Evolutionary conservation across 192 early-diverging fungal species (phyloP).

Genomic region (Backusella luteola): DNA sequence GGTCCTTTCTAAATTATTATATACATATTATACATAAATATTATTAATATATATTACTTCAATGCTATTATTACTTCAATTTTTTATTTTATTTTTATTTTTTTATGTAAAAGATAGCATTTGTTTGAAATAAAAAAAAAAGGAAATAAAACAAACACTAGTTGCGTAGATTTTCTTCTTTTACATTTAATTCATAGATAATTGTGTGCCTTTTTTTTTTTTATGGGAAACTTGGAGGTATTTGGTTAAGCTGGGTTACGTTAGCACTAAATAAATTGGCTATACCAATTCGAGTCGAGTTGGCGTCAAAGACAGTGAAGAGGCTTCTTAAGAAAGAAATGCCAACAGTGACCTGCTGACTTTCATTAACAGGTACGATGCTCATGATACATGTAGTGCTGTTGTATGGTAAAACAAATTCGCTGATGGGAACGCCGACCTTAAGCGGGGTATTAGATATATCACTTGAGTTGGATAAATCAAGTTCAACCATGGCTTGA

Average conservation of each 20-base stretch:
- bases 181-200: neutral
- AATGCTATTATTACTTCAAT: neutral
- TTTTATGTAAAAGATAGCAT: neutral
- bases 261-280: neutral
- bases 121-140: neutral
- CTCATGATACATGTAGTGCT: neutral
- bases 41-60: neutral
- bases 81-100: neutral
- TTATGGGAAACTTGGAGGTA: neutral
- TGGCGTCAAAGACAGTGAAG: constrained; percentile 1
- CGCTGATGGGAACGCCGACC: neutral
- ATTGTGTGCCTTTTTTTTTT: neutral
- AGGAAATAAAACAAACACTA: neutral
- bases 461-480: neutral
- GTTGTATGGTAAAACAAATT: constrained; percentile 1
- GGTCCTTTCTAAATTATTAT: neutral
- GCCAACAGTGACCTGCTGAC: neutral
- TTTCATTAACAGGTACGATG: neutral
- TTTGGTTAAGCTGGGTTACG: neutral
- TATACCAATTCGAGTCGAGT: neutral
- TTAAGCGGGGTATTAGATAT: neutral
- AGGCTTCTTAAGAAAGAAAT: neutral
- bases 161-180: neutral
- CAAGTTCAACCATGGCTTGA: neutral
- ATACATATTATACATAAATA: neutral